Base-by-base conservation (phyloP, 768 basidiomycete genomes). In the Hemileccinum impolitum region DNA sequence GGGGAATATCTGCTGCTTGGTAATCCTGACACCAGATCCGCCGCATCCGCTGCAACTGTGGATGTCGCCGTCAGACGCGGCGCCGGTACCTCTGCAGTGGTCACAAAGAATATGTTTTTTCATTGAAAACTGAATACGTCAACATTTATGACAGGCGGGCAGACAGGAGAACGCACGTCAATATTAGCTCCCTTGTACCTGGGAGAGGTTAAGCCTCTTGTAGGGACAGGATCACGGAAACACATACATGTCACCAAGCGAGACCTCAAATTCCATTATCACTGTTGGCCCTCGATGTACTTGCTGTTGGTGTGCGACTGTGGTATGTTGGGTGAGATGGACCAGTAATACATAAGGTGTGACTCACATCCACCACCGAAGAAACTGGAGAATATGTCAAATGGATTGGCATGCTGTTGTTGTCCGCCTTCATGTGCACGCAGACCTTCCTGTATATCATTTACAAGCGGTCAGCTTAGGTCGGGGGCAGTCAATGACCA, bases 31-130 rank as follows among this genome's bases (percentile, higher is more conserved):
- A 32, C 96, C 96, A 42, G 82, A 74, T 17, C 96, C 96, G 45
- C 81, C 78, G 63, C 96, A 99, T 11, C 79, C 79, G 3, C 80
- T 66, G 64, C 96, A 99, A n/a, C 80, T 78, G 60, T 92, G 89
- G 41, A 96, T 89, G 62, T 96, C 90, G 7, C 78, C 68, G 50
- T 92, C 90, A 0, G 91, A 89, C 2, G 92, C 88, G 0, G 96
- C 96, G 19, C 96, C 96, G 0, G 91, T 84, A 19, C 96, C 96
- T 62, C 94, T 85, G 71, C 96, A 99, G 64, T 96, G 90, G 67
- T 97, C 94, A 62, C 96, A 99, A 15, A 99, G 84, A 31, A 95
- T 82, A 45, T 84, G 82, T 65, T 95, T 94, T 67, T 85, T 87
- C 64, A 97, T 78, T 74, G 89, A 87, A 69, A 99, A 95, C 93